phyloP scores from a whole-genome alignment of 495 filamentous ascomycete genomes.

The Podospora comata region DNA sequence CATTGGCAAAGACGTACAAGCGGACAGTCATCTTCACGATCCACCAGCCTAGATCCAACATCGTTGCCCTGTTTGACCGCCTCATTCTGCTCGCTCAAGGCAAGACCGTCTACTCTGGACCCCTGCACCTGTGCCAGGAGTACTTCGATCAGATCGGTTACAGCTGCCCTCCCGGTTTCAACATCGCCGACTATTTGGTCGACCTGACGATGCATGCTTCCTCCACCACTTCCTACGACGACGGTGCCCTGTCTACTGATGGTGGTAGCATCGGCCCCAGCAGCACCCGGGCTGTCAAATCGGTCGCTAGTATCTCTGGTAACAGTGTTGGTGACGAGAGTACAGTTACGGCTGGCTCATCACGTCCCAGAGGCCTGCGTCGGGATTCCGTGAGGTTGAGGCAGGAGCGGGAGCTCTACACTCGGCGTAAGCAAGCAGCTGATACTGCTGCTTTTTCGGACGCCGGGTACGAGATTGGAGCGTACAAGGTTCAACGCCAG shows the following conservation, averaged over 20 bases:
- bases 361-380: slow-evolving; percentile 63
- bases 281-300: slow-evolving; percentile 86
- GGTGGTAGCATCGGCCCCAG: slow-evolving; percentile 75
- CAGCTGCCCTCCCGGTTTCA: slow-evolving; percentile 91
- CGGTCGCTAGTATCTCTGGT: slow-evolving; percentile 75
- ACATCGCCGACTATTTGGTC: slow-evolving; percentile 96
- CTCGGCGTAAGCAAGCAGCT: slow-evolving; percentile 64
- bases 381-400: slow-evolving; percentile 72
- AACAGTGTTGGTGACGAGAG: slow-evolving; percentile 55
- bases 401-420: slow-evolving; percentile 89
- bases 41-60: slow-evolving; percentile 98
- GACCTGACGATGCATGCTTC: slow-evolving; percentile 94
- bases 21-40: slow-evolving; percentile 97
- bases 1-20: slow-evolving; percentile 90
- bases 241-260: slow-evolving; percentile 58
- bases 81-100: slow-evolving; percentile 87
- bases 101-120: slow-evolving; percentile 87
- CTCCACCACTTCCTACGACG: slow-evolving; percentile 39
- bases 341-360: slow-evolving; percentile 36
- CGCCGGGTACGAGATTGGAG: slow-evolving; percentile 55
- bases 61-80: slow-evolving; percentile 96
- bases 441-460: slow-evolving; percentile 67
- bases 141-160: slow-evolving; percentile 94
- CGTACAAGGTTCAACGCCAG: slow-evolving; percentile 64
- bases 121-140: slow-evolving; percentile 80